Evolutionary conservation across 257 asterid species (phyloP), one percentile per base, ranked within the genome.

Genomic region (Solanum peruvianum): DNA sequence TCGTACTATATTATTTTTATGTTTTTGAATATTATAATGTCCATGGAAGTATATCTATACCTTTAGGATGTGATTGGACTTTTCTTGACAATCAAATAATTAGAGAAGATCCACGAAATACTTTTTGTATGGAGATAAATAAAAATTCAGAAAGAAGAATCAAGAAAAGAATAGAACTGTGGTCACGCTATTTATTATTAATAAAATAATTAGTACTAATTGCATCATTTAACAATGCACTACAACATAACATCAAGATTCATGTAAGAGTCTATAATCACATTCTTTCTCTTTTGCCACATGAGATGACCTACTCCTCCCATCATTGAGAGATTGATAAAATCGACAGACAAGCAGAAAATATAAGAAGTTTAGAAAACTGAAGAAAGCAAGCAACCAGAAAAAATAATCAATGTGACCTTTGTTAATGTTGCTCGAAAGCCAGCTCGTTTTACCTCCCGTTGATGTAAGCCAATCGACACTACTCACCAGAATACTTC

Each of bases 341-440:
- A 64, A 75, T 20, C 58, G 82, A 21, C 82, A 75, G 2, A 75
- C 58, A 0, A 41, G 12, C 21, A 75, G 21, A 75, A 75, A 75
- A 75, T 75, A 84, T 2, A 83, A 9, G 70, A 81, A 80, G 81
- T 88, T 88, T 69, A 86, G 72, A 12, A 81, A 39, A 86, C 85
- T 56, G 39, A 88, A 72, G 37, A 72, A 56, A 10, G 73, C 3
- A 76, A 88, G 81, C 31, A 88, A 64, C 88, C 90, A 88, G 69
- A 82, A 86, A 82, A 60, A 82, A 39, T 88, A 88, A 83, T 88
- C 90, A 21, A 77, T 41, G 73, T 82, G 90, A 82, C 90, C 90
- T 49, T 23, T 15, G 4, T 88, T 88, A 9, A 88, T 16, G 73
- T 88, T 88, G 76, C 83, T 88, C 5, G 89, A 83, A 15, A 88